Evolutionary conservation across 345 rosid species (phyloP).

Genomic region (Kandelia obovata): DNA sequence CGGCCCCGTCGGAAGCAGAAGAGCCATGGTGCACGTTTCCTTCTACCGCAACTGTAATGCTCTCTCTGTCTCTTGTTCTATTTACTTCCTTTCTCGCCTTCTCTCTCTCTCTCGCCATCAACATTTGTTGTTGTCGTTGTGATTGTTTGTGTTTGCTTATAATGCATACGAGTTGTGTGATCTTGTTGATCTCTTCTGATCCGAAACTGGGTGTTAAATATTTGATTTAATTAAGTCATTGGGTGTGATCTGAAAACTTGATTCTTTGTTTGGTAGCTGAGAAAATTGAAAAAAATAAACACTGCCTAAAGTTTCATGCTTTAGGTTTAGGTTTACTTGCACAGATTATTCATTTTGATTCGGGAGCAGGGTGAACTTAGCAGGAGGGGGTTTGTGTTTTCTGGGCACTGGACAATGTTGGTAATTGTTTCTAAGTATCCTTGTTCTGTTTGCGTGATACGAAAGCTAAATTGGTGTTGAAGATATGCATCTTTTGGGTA

Average conservation of each 20-base stretch:
- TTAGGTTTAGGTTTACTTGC: too few relatives aligned
- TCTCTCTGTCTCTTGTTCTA: neutral
- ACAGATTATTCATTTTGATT: too few relatives aligned
- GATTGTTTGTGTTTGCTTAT: neutral
- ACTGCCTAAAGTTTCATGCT: too few relatives aligned
- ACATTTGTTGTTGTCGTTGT: neutral
- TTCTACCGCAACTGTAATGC: conserved; percentile 39
- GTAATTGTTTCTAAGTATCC: too few relatives aligned
- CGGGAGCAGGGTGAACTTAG: too few relatives aligned
- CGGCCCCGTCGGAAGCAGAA: neutral
- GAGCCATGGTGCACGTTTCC: conserved; percentile 36
- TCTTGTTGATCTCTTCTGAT: neutral
- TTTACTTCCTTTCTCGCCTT: neutral
- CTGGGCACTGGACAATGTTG: too few relatives aligned
- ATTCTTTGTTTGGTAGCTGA: neutral
- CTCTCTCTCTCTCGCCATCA: neutral
- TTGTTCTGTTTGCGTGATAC: too few relatives aligned
- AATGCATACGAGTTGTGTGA: neutral
- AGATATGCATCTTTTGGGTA: too few relatives aligned
- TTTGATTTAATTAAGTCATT: neutral
- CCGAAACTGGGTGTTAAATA: neutral
- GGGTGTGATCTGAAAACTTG: neutral
- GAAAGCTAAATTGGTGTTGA: too few relatives aligned
- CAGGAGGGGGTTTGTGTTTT: too few relatives aligned
- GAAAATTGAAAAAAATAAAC: neutral